Conservation (phyloP, 2,329 filamentous ascomycete species). For the Scytalidium sp. region DNA sequence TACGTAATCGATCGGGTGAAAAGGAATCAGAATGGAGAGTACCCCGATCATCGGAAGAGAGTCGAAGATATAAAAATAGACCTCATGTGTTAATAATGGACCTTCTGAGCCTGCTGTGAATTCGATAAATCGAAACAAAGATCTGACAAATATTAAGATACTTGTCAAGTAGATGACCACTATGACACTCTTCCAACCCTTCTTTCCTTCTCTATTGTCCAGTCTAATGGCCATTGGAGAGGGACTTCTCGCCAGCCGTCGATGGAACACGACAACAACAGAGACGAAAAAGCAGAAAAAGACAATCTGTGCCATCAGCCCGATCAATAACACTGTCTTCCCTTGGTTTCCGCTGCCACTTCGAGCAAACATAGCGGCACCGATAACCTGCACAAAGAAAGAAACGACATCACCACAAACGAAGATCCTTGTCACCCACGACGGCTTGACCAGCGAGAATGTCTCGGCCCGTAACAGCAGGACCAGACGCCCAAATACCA, state of each 20-base stretch:
- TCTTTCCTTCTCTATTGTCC: not conserved
- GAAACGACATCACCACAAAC: conserved; percentile 3
- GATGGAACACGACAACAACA: conserved; percentile 13
- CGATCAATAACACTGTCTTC: not conserved
- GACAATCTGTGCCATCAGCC: conserved; percentile 44
- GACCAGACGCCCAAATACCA: conserved; percentile 38
- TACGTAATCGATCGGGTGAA: not conserved
- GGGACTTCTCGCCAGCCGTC: conserved; percentile 8
- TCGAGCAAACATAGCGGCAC: conserved; percentile 4
- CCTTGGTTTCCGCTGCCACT: not conserved
- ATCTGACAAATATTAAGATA: conserved; percentile 45
- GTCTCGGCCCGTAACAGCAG: conserved; percentile 30
- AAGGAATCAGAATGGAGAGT: not conserved
- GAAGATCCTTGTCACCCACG: conserved; percentile 7
- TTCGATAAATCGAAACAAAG: conserved; percentile 46
- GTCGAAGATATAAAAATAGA: conserved; percentile 46
- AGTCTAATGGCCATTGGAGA: conserved; percentile 2
- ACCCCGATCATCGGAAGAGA: conserved; percentile 37
- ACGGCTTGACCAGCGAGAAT: conserved; percentile 28
- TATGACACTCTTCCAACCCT: conserved; percentile 31
- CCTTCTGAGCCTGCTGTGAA: conserved; percentile 42
- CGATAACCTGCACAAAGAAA: conserved; percentile 5
- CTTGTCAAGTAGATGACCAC: conserved; percentile 37
- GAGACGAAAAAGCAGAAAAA: conserved; percentile 48
- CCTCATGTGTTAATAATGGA: conserved; percentile 40